These are phyloP conservation scores for Pseudocercospora musae DNA, from an alignment of 2,329 filamentous ascomycete species.

Conservation along the genomic window DNA sequence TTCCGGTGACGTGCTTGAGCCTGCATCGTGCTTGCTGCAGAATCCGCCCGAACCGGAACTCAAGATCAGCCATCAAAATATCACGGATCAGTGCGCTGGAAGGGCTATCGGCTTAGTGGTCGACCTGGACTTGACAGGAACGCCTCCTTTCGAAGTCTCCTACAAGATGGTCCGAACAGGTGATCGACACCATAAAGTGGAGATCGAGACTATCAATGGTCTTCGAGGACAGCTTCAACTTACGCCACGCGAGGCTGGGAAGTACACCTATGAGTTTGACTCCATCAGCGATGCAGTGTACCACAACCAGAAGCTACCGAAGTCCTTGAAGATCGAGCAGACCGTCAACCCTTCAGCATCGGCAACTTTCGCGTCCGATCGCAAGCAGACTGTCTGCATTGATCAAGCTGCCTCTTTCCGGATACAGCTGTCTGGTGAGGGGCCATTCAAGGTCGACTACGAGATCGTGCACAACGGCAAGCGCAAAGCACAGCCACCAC, in stretches of 20 bases:
- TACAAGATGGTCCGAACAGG: conserved; percentile 68
- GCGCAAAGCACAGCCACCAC: conserved; percentile 62
- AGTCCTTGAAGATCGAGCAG: conserved; percentile 67
- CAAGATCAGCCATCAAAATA: conserved; percentile 69
- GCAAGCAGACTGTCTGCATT: conserved; percentile 69
- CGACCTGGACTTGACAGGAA: conserved; percentile 84
- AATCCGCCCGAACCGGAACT: conserved; percentile 87
- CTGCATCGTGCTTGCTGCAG: conserved; percentile 85
- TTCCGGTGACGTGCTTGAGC: conserved; percentile 83
- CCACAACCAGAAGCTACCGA: conserved; percentile 58
- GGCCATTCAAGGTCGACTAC: conserved; percentile 86
- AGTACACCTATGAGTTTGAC: conserved; percentile 81
- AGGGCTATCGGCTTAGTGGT: conserved; percentile 89
- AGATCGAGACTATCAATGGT: conserved; percentile 60
- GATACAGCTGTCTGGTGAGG: conserved; percentile 73
- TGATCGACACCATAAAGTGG: conserved; percentile 48
- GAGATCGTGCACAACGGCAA: conserved; percentile 88
- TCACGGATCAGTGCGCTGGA: conserved; percentile 91
- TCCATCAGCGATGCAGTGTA: conserved; percentile 83
- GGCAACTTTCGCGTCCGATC: conserved; percentile 61
- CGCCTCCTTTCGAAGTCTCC: conserved; percentile 80
- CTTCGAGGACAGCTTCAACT: conserved; percentile 82
- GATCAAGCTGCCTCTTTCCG: conserved; percentile 75
- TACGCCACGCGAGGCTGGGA: conserved; percentile 74
- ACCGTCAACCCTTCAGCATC: conserved; percentile 90